Evolutionary conservation across 176 grass and related monocot genomes (phyloP).

Genomic region (Miscanthus lutarioriparius): DNA sequence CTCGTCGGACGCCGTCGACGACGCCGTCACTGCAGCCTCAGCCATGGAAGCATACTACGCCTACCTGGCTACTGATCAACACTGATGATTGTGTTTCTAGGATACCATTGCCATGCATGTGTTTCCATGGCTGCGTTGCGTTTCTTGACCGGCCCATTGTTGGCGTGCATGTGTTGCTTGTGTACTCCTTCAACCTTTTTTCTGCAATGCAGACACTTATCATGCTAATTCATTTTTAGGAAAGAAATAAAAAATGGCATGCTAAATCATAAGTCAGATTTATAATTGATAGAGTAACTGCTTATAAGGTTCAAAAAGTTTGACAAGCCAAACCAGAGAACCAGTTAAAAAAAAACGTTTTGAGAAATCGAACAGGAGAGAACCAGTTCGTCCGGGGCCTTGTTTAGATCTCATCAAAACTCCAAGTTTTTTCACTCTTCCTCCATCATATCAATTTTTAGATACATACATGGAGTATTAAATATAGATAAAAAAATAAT

Average conservation of each 20-base stretch:
- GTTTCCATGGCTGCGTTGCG: neutral
- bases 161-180: neutral
- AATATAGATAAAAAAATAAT: too few species aligned
- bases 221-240: neutral
- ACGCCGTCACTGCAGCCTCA: neutral
- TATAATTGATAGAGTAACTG: neutral
- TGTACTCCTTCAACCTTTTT: neutral
- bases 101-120: neutral
- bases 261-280: neutral
- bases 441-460: too few species aligned
- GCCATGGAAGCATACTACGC: neutral
- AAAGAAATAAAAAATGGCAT: neutral
- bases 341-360: neutral
- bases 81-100: neutral
- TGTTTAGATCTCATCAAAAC: too few species aligned
- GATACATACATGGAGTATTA: too few species aligned
- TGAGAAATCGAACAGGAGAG: neutral
- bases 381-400: neutral
- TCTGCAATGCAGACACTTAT: neutral
- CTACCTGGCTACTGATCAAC: neutral
- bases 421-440: too few species aligned
- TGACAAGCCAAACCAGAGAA: neutral
- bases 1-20: slow-evolving; percentile 38
- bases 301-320: neutral
- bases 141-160: neutral